These are phyloP conservation scores for Globisporangium polare DNA, from an alignment of 352 stramenopile genomes.

Conservation along the genomic window DNA sequence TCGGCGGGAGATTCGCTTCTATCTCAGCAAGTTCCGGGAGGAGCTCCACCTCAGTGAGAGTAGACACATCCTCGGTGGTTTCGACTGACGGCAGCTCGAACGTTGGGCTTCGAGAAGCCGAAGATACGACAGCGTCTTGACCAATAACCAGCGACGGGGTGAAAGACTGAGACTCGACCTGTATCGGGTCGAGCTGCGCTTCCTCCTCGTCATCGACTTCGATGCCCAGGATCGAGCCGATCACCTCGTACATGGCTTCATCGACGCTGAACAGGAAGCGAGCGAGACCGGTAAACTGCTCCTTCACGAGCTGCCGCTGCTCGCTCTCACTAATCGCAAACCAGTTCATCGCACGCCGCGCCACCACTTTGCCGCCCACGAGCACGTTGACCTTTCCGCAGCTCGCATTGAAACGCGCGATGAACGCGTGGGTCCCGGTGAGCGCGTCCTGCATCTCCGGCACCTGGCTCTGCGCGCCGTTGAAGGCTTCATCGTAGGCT, in stretches of 20 bases:
- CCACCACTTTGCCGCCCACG: neutral
- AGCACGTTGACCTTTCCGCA: neutral
- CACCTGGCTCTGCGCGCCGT: neutral
- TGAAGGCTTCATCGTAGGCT: neutral
- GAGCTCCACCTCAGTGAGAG: neutral
- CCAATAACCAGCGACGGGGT: neutral
- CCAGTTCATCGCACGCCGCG: neutral
- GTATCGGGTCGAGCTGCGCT: neutral
- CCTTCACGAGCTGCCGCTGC: neutral
- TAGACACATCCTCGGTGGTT: neutral
- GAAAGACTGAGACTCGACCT: neutral
- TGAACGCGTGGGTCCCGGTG: neutral
- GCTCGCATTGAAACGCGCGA: slow-evolving; percentile 5
- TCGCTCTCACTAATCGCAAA: slow-evolving; percentile 1
- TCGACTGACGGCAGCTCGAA: neutral
- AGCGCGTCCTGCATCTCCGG: neutral
- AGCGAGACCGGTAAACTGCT: neutral
- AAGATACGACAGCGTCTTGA: neutral
- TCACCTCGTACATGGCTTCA: neutral
- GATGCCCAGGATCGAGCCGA: neutral
- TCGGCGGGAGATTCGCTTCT: neutral
- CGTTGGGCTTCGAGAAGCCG: neutral
- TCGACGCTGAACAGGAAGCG: neutral
- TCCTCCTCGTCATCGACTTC: neutral
- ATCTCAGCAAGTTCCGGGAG: neutral